Conservation (phyloP, 164 flowering plant genomes). For the Euptelea pleiosperma region DNA sequence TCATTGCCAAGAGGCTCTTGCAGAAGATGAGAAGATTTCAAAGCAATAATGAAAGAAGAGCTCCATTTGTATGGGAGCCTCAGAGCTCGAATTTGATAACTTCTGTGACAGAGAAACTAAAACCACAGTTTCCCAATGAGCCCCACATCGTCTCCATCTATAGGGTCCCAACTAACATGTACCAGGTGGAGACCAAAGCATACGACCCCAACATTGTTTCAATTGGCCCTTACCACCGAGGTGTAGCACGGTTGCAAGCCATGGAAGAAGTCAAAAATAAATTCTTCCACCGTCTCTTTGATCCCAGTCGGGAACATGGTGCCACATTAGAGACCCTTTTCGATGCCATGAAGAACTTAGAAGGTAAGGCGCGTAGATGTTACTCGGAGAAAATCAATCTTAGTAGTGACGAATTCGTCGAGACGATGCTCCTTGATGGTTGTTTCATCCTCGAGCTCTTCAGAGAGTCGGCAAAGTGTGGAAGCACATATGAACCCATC, state of each 20-base stretch:
- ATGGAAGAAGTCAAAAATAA: slow-evolving; percentile 17
- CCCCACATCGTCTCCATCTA: slow-evolving; percentile 7
- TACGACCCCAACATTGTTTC: slow-evolving; percentile 18
- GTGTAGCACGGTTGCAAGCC: slow-evolving; percentile 1
- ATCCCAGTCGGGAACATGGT: neutral
- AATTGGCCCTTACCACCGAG: slow-evolving; percentile 23
- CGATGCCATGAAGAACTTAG: neutral
- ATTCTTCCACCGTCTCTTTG: neutral
- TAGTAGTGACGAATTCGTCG: slow-evolving; percentile 6
- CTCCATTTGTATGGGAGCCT: too few relatives aligned
- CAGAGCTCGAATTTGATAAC: neutral
- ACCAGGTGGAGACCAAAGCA: slow-evolving; percentile 7
- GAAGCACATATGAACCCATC: neutral
- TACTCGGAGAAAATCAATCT: slow-evolving; percentile 8
- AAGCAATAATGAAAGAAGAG: too few relatives aligned
- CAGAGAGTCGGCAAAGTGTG: neutral
- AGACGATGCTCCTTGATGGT: slow-evolving; percentile 19
- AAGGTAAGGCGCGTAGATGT: slow-evolving; percentile 2
- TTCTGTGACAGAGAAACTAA: neutral
- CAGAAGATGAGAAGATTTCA: too few relatives aligned
- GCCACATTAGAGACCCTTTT: neutral
- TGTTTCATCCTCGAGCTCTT: slow-evolving; percentile 23
- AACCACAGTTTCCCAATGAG: neutral
- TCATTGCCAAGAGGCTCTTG: too few relatives aligned
- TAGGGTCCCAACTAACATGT: slow-evolving; percentile 13